Evolutionary conservation across 2,329 filamentous ascomycete species (phyloP).

Genomic region (Phyllosticta ampelicida): DNA sequence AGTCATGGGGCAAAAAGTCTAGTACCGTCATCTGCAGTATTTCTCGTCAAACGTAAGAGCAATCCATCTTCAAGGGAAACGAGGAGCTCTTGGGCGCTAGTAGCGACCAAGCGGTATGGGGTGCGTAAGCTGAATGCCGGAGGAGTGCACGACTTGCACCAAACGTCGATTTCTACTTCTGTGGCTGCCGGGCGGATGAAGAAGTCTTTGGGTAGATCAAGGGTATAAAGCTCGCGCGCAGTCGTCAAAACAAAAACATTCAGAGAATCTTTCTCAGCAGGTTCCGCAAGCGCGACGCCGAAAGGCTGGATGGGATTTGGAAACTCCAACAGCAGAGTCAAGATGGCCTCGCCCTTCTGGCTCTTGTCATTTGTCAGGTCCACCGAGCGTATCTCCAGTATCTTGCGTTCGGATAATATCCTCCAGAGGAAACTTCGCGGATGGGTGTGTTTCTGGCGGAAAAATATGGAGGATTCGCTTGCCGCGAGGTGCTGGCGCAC

Average conservation of each 20-base stretch:
- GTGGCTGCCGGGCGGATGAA: conserved; percentile 60
- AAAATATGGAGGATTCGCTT: conserved; percentile 67
- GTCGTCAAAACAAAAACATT: conserved; percentile 71
- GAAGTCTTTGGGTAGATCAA: conserved; percentile 72
- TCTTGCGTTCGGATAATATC: conserved; percentile 65
- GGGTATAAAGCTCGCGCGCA: conserved; percentile 68
- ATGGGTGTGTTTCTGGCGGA: conserved; percentile 62
- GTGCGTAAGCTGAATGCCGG: conserved; percentile 66
- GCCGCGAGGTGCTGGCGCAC: conserved; percentile 62
- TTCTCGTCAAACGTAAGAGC: conserved; percentile 49
- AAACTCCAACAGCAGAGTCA: conserved; percentile 71
- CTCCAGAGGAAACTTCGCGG: conserved; percentile 89
- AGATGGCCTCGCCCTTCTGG: conserved; percentile 53
- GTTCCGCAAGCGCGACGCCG: conserved; percentile 75
- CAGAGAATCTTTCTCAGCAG: conserved; percentile 64
- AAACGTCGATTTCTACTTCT: conserved; percentile 63
- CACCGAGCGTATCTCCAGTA: conserved; percentile 71
- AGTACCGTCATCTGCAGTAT: conserved; percentile 18
- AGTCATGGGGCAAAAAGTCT: not conserved
- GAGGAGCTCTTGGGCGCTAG: conserved; percentile 62
- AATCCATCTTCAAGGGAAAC: conserved; percentile 73
- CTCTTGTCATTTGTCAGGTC: conserved; percentile 59
- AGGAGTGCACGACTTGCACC: conserved; percentile 64
- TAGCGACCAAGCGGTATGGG: conserved; percentile 70
- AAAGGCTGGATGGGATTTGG: conserved; percentile 59